A percentile compares a stretch with the other conserved stretches of the same genome.
Conservation (phyloP, 306 rosid genomes). For the Pterocarpus santalinus region DNA sequence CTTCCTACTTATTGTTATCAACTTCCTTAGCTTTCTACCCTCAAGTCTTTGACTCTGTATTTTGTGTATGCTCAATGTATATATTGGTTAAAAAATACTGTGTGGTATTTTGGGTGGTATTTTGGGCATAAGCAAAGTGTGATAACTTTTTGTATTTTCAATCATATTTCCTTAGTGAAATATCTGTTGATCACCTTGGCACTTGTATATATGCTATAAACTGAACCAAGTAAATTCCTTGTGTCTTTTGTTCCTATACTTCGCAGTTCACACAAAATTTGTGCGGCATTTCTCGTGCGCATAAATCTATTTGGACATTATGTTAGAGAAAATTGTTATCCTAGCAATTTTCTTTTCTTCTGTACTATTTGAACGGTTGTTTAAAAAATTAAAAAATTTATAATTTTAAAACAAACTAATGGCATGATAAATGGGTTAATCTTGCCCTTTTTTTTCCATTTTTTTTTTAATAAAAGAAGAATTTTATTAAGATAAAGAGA, state of each 20-base stretch:
- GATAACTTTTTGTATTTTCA: background rate
- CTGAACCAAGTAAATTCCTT: too few species aligned
- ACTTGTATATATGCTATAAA: background rate
- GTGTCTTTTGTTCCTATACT: too few species aligned
- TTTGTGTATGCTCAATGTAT: background rate
- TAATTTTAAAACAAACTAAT: background rate
- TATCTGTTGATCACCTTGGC: background rate
- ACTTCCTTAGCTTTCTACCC: background rate
- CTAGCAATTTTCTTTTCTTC: background rate
- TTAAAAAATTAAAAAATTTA: background rate
- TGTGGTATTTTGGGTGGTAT: background rate
- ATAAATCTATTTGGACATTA: too few species aligned
- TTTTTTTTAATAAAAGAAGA: too few species aligned
- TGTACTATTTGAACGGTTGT: background rate
- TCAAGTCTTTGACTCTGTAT: background rate
- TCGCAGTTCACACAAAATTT: too few species aligned
- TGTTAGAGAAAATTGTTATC: background rate
- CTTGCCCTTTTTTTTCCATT: too few species aligned
- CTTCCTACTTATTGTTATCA: background rate
- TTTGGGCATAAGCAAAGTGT: background rate
- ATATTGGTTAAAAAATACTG: too few species aligned
- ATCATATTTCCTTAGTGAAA: background rate
- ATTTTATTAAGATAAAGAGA: too few species aligned
- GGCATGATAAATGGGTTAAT: constrained; percentile 22
- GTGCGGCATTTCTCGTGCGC: too few species aligned